Base-by-base conservation (phyloP, 2,329 filamentous ascomycete species). In the Ambrosiella beaveri region DNA sequence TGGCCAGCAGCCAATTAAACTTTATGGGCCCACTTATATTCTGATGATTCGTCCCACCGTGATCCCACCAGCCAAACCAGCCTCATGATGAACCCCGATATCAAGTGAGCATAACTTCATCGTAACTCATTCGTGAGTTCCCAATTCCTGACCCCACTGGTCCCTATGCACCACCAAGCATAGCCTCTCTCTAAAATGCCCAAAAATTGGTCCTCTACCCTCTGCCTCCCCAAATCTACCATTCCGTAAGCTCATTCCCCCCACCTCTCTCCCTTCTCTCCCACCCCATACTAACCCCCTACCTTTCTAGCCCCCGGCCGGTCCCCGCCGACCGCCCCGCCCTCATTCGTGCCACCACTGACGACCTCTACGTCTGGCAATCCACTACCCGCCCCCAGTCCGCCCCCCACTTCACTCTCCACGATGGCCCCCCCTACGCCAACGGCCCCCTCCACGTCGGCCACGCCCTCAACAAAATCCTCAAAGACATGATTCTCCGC, bases 361-460 rank as follows among this genome's bases (percentile, higher is more conserved):
- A 95, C 72, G 84, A 90, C 56, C 77, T 96, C 12, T 98, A 97
- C 73, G 73, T 79, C 66, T 96, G 90, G 90, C 93, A 98, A 74
- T 75, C 76, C 62, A 68, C 70, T 58, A 71, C 75, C 61, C 71
- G 80, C 62, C 73, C 78, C 2, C 71, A 2, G 27, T 27, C 77
- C 51, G 70, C 78, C 40, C 70, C 79, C 49, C 74, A 77, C 0
- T 98, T 97, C 63, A 74, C 89, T 1, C 75, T 98, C 7, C 93
- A 97, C 67, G 93, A 98, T 81, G 93, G 93, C 0, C 93, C 93
- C 0, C 93, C 93, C 0, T 98, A 97, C 68, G 93, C 93, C 62
- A 98, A 98, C 71, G 93, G 93, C 12, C 79, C 78, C 50, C 78
- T 98, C 8, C 93, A 98, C 66, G 82, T 94, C 61, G 93, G 93